Base-by-base conservation (phyloP, 208 protist species). In the Trypanosoma theileri region DNA sequence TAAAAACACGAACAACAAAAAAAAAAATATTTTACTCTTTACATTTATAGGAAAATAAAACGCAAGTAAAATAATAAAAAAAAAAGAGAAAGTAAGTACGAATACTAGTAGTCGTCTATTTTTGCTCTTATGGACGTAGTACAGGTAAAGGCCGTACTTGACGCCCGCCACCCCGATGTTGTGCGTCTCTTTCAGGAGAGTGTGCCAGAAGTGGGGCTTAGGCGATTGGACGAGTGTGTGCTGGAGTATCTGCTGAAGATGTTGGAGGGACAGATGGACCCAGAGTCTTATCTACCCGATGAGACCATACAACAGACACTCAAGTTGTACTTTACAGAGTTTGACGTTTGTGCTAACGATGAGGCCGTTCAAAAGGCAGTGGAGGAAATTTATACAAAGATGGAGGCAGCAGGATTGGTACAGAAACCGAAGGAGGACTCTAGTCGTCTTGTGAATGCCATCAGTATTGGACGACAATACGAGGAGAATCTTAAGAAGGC, bases 391-490 rank as follows among this genome's bases (percentile, higher is more conserved):
- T 81, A 53, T 46, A 59, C 53, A 13, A 69, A 84, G 21, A 92
- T 95, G 90, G 64, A 84, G 22, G 51, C 63, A 53, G 62, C 79
- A 22, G 82, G 82, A 44, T 65, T 95, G 68, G 81, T 78, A 3
- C 81, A 92, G 78, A 82, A 81, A 66, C 85, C 87, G 14, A 87
- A 83, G 59, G 80, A 89, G 57, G 84, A 91, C 52, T 76, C 77
- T 26, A 82, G 70, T 59, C 85, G 83, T 35, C 85, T 95, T 24
- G 66, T 80, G 16, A 95, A 79, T 62, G 87, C 87, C 22, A 82
- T 95, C 10, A 95, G 73, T 80, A 95, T 95, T 64, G 82, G 90
- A 16, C 82, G 90, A 7, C 87, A 93, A 71, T 95, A 93, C 79
- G 87, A 95, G 64, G 90, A 95, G 63, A 95, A 80, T 59, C 66